Evolutionary conservation across 768 basidiomycete species (phyloP), one percentile per base, ranked within the genome.

Genomic region (Cyclocybe aegerita): DNA sequence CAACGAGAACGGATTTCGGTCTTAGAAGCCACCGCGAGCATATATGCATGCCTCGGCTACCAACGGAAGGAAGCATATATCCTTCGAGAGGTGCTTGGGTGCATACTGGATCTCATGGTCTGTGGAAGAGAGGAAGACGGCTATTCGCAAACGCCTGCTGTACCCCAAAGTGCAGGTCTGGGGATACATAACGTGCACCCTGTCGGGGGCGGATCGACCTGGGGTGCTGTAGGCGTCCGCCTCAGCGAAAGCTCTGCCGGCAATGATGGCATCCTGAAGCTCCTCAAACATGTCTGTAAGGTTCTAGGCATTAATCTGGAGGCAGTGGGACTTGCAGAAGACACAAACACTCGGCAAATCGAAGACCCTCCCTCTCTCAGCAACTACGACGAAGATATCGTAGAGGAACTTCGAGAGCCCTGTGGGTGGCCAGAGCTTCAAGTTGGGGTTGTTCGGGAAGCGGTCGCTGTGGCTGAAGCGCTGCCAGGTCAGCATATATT

Each of bases 391-490:
- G 73, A 76, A 41, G 77, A 79, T 46, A 68, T 70, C 0, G 52
- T 71, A 7, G 70, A 72, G 32, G 67, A 70, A 14, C 64, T 70
- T 30, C 72, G 68, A 17, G 82, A 84, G 54, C 68, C 79, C 4
- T 90, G 85, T 63, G 97, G 97, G 4, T 98, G 96, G 96, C 88
- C 94, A 2, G 92, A 94, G 65, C 73, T 99, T 36, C 96, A 97
- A 71, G 82, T 98, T 12, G 93, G 93, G 16, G 83, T 95, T n/a
- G 77, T 98, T 15, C 81, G 93, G 34, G 97, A 98, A 65, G 92
- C 93, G 0, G 85, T 98, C 15, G 86, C 89, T 0, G 85, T 98
- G 2, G 90, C 93, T 1, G 93, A 98, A 66, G 84, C 92, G 10
- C 71, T 99, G 16, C 93, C 96, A 49, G 93, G 94, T 92, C 53